Percentiles rank a stretch among this genome's conserved stretches.
phyloP scores from a whole-genome alignment of 352 stramenopile species.

The Phytophthora sp. region DNA sequence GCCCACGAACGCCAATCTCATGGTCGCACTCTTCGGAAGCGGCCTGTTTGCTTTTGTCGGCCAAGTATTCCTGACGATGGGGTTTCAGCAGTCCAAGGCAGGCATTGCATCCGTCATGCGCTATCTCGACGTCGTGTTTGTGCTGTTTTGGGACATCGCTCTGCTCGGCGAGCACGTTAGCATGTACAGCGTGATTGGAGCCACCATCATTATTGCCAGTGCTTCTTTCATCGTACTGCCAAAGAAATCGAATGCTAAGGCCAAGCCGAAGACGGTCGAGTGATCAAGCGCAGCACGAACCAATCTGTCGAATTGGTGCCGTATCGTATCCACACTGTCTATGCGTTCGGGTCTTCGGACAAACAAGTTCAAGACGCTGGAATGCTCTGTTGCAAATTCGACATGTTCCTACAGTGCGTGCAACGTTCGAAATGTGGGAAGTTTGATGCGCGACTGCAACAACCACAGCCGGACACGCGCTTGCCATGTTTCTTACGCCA shows the following conservation, averaged over 20 bases:
- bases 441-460: slow-evolving; percentile 18
- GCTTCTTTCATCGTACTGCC: slow-evolving; percentile 64
- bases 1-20: slow-evolving; percentile 40
- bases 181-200: slow-evolving; percentile 62
- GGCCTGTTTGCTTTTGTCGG: slow-evolving; percentile 66
- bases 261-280: slow-evolving; percentile 25
- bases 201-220: slow-evolving; percentile 59
- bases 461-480: slow-evolving; percentile 12
- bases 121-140: slow-evolving; percentile 77
- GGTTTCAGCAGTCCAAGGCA: slow-evolving; percentile 80
- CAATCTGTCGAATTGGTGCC: not conserved
- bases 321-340: not conserved
- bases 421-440: slow-evolving; percentile 11
- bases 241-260: slow-evolving; percentile 15
- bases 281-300: slow-evolving; percentile 9
- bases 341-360: not conserved
- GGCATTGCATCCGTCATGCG: slow-evolving; percentile 80
- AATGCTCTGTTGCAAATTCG: no score
- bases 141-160: slow-evolving; percentile 68
- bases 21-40: slow-evolving; percentile 48
- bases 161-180: slow-evolving; percentile 63
- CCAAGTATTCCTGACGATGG: slow-evolving; percentile 71
- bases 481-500: slow-evolving; percentile 19
- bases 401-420: slow-evolving; percentile 16
- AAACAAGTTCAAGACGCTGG: no score